These are phyloP conservation scores for Fonsecaea pedrosoi DNA, from an alignment of 2,329 filamentous ascomycete genomes.

Conservation along the genomic window DNA sequence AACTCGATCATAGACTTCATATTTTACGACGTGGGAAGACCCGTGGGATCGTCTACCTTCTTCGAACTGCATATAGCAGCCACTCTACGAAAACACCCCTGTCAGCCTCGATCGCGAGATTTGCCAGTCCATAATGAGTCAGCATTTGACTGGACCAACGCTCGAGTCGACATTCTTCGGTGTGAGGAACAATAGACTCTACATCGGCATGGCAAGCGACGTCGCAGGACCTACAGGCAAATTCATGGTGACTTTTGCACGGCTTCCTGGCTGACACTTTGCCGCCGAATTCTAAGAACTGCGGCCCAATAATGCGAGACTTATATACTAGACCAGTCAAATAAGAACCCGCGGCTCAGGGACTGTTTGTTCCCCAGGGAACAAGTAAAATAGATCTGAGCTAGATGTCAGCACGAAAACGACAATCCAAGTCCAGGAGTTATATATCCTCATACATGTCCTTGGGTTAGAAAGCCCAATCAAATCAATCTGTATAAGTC, in stretches of 20 bases:
- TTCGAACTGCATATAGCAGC: conserved; percentile 59
- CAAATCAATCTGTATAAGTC: too few relatives aligned
- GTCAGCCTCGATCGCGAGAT: conserved; percentile 58
- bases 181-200: conserved; percentile 53
- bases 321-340: conserved; percentile 11
- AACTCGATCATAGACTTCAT: conserved; percentile 56
- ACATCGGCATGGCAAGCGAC: conserved; percentile 58
- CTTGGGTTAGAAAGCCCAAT: too few relatives aligned
- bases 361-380: conserved; percentile 6
- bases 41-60: conserved; percentile 52
- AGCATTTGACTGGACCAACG: conserved; percentile 62
- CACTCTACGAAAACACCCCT: conserved; percentile 65
- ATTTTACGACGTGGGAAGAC: conserved; percentile 44
- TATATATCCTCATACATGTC: too few relatives aligned
- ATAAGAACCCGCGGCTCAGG: conserved; percentile 28
- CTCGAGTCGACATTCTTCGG: conserved; percentile 59
- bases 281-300: conserved; percentile 51
- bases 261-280: conserved; percentile 52
- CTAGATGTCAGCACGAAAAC: too few relatives aligned
- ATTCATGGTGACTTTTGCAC: conserved; percentile 48
- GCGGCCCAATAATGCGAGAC: conserved; percentile 23
- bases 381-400: too few relatives aligned
- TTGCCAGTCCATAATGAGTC: conserved; percentile 54
- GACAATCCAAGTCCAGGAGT: too few relatives aligned
- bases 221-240: conserved; percentile 43